Evolutionary conservation across 495 filamentous ascomycete species (phyloP).

Genomic region (Aspergillus carlsbadensis): DNA sequence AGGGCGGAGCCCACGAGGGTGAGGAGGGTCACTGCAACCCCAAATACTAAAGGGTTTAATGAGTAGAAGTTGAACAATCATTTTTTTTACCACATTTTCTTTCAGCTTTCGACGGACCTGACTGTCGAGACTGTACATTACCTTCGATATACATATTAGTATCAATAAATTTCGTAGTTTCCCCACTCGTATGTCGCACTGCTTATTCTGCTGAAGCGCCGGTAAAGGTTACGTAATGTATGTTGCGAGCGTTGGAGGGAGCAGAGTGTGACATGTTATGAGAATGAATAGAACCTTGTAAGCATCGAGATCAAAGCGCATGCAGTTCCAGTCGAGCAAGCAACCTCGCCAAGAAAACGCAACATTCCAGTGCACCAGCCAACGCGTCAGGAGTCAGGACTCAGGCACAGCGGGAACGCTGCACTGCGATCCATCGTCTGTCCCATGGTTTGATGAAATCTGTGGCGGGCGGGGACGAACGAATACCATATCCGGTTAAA

Average conservation of each 20-base stretch:
- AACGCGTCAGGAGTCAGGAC: not conserved
- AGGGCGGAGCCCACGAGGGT: constrained; percentile 2
- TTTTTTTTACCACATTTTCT: not conserved
- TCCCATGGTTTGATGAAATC: not conserved
- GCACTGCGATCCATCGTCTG: no score
- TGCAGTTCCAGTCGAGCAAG: constrained; percentile 1
- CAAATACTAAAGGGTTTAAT: not conserved
- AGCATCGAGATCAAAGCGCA: not conserved
- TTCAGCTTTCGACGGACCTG: not conserved
- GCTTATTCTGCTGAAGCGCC: no score
- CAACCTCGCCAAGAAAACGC: not conserved
- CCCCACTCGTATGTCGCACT: not conserved
- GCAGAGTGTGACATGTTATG: no score
- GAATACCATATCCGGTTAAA: not conserved
- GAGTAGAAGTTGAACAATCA: not conserved
- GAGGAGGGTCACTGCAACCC: not conserved
- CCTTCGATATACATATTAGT: constrained; percentile 11
- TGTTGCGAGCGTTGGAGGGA: no score
- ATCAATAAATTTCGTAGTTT: not conserved
- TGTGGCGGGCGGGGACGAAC: not conserved
- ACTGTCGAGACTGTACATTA: constrained; percentile 7
- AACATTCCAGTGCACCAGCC: not conserved
- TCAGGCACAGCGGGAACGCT: no score
- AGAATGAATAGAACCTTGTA: no score
- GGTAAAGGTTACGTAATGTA: no score